Evolutionary conservation across 2,329 filamentous ascomycete genomes (phyloP).

Genomic region (Scedosporium aurantiacum): DNA sequence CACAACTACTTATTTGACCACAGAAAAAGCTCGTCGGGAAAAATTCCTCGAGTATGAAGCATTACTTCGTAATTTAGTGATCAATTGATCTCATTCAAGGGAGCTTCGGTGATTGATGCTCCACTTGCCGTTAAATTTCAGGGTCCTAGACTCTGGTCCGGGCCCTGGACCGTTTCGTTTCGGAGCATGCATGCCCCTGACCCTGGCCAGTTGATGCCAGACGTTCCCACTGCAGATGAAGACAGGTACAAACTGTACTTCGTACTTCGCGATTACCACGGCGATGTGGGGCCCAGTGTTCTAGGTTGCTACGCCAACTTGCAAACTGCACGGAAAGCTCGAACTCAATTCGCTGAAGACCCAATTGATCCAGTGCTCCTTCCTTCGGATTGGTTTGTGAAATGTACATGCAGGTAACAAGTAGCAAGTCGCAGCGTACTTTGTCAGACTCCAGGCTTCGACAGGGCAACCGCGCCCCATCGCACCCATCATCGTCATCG

Average conservation of each 20-base stretch:
- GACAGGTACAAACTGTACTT: neutral
- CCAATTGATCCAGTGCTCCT: neutral
- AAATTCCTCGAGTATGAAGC: too few species aligned
- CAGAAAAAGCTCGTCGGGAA: too few species aligned
- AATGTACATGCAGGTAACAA: too few species aligned
- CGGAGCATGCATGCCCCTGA: neutral
- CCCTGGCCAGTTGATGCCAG: neutral
- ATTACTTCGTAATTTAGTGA: neutral
- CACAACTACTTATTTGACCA: too few species aligned
- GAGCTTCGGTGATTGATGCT: neutral
- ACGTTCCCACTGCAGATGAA: too few species aligned
- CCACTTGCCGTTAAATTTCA: neutral
- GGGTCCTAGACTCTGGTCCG: neutral
- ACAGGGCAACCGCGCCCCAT: too few species aligned
- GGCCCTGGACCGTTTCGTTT: neutral
- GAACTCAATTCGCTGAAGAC: too few species aligned
- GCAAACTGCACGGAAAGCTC: neutral
- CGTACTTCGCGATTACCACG: too few species aligned
- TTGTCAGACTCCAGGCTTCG: too few species aligned
- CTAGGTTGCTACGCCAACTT: conserved; percentile 3
- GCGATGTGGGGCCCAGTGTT: neutral
- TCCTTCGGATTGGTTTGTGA: neutral
- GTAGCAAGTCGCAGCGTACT: too few species aligned
- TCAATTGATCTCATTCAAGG: neutral
- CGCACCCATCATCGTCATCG: too few species aligned